Conservation (phyloP, 495 filamentous ascomycete genomes). For the Platismatia glauca region DNA sequence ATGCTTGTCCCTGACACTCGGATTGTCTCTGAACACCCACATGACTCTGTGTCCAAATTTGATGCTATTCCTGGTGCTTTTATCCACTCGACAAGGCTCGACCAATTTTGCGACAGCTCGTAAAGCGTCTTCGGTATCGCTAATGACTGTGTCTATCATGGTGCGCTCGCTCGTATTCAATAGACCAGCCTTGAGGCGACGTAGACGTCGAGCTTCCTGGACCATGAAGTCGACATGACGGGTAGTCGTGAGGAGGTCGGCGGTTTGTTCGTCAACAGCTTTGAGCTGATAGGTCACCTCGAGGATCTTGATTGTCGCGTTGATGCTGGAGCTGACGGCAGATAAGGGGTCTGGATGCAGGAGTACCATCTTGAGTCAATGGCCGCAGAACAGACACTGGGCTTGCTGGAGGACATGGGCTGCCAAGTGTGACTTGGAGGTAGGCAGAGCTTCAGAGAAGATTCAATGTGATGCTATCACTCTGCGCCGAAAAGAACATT, state of each 20-base stretch:
- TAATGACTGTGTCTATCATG: conserved; percentile 25
- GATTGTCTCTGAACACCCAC: conserved; percentile 26
- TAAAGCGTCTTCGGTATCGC: conserved; percentile 23
- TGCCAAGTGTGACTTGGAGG: not conserved
- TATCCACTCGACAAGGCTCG: conserved; percentile 21
- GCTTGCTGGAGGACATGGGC: not conserved
- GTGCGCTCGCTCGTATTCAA: conserved; percentile 19
- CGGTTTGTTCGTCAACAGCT: conserved; percentile 25
- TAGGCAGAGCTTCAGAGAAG: too few species aligned
- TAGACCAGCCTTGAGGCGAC: conserved; percentile 16
- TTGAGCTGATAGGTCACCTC: conserved; percentile 22
- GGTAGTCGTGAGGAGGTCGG: conserved; percentile 25
- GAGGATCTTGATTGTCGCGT: conserved; percentile 15
- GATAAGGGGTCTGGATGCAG: conserved; percentile 9
- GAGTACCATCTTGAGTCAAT: not conserved
- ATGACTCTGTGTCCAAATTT: conserved; percentile 21
- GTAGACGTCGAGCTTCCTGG: conserved; percentile 24
- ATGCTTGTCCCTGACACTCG: conserved; percentile 23
- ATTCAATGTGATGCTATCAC: too few species aligned
- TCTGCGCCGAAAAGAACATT: not conserved
- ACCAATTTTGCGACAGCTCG: conserved; percentile 21
- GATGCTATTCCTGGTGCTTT: conserved; percentile 4
- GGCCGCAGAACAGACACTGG: not conserved
- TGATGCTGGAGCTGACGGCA: conserved; percentile 2
- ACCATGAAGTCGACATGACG: conserved; percentile 23